A percentile compares a stretch with the other conserved stretches of the same genome.
phyloP scores from a whole-genome alignment of 768 basidiomycete species.

The Lactifluus pinguis region DNA sequence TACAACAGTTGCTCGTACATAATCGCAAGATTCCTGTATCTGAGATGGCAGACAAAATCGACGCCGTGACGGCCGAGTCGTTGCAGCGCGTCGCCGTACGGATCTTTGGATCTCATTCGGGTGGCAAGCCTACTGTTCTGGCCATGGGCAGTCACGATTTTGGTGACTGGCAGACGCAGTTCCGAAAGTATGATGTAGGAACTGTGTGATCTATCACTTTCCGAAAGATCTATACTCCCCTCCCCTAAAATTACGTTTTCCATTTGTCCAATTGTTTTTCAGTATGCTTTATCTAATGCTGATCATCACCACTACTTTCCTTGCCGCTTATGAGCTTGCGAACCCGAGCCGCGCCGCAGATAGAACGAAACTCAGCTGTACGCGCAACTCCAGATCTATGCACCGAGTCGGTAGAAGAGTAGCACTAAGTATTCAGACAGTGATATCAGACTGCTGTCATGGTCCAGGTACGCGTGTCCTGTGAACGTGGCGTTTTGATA shows the following conservation, averaged over 20 bases:
- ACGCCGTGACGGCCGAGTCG: conserved; percentile 59
- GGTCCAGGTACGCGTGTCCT: background rate
- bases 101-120: conserved; percentile 57
- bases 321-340: background rate
- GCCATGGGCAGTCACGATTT: conserved; percentile 78
- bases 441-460: too few species aligned
- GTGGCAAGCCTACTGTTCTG: conserved; percentile 67
- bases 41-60: conserved; percentile 87
- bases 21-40: conserved; percentile 75
- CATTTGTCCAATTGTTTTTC: background rate
- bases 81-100: conserved; percentile 68
- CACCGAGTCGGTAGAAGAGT: background rate
- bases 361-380: background rate
- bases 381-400: background rate
- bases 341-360: background rate
- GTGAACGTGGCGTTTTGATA: background rate
- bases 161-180: conserved; percentile 51
- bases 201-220: background rate
- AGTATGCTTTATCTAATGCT: background rate
- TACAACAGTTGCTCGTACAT: conserved; percentile 67
- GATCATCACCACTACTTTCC: background rate
- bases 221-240: too few species aligned
- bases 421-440: too few species aligned
- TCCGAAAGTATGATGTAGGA: conserved; percentile 63
- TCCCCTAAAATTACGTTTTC: background rate